These are phyloP conservation scores for Astraeus odoratus DNA, from an alignment of 768 basidiomycete species.

Conservation along the genomic window DNA sequence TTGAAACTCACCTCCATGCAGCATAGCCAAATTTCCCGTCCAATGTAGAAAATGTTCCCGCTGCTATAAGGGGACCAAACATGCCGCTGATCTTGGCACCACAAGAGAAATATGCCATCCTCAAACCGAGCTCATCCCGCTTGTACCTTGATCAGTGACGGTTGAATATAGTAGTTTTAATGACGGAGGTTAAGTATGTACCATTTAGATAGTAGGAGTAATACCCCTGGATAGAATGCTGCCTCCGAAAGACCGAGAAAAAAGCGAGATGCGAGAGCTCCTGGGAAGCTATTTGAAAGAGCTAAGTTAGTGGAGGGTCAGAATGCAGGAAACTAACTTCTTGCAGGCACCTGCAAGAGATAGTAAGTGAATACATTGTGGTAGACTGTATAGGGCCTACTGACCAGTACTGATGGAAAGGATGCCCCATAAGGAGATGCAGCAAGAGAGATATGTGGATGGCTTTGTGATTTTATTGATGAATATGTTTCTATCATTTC, in stretches of 20 bases:
- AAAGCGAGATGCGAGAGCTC: conserved; percentile 59
- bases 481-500: conserved; percentile 51
- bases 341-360: conserved; percentile 30
- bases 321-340: conserved; percentile 3
- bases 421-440: conserved; percentile 66
- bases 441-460: conserved; percentile 54
- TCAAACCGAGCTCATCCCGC: conserved; percentile 56
- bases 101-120: conserved; percentile 60
- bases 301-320: not conserved
- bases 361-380: not conserved
- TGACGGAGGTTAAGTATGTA: not conserved
- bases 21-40: conserved; percentile 57
- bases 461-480: conserved; percentile 58
- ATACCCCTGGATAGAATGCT: conserved; percentile 61
- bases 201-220: conserved; percentile 67
- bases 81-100: conserved; percentile 74
- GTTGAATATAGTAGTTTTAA: not conserved
- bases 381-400: conserved; percentile 2
- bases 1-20: conserved; percentile 55
- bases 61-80: conserved; percentile 70
- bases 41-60: conserved; percentile 64
- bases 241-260: conserved; percentile 66
- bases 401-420: conserved; percentile 48
- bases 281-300: conserved; percentile 38
- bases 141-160: conserved; percentile 36